These are phyloP conservation scores for Amyloporia xantha DNA, from an alignment of 768 basidiomycete species.

Conservation along the genomic window DNA sequence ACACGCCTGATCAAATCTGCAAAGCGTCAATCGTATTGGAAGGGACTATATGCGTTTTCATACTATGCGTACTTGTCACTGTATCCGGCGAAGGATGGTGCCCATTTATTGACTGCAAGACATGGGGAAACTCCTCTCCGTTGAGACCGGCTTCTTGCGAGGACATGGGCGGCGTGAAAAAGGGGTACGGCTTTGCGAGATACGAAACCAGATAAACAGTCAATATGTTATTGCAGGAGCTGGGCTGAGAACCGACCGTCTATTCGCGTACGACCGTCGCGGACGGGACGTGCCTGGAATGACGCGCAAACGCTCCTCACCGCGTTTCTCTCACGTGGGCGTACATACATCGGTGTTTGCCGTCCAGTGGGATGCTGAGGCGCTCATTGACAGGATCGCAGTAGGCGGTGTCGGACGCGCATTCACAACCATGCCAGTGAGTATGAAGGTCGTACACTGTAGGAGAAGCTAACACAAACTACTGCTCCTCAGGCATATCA, in stretches of 20 bases:
- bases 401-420: neutral
- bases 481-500: constrained; percentile 98
- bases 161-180: no score
- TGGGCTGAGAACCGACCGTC: no score
- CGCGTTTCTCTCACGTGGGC: neutral
- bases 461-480: neutral
- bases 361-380: neutral
- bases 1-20: constrained; percentile 78
- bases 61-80: constrained; percentile 54
- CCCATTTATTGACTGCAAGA: no score
- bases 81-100: constrained; percentile 59
- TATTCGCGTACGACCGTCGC: no score
- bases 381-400: neutral
- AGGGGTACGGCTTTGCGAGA: no score
- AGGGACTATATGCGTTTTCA: neutral
- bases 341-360: neutral
- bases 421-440: constrained; percentile 19
- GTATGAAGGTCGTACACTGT: no score
- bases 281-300: neutral
- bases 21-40: neutral
- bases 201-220: no score
- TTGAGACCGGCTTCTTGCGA: no score
- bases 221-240: no score
- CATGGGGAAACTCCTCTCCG: no score
- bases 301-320: neutral